Percentiles rank a stretch among this genome's conserved stretches.
phyloP scores from a whole-genome alignment of 805 yeast species.

The Cephaloascus albidus region DNA sequence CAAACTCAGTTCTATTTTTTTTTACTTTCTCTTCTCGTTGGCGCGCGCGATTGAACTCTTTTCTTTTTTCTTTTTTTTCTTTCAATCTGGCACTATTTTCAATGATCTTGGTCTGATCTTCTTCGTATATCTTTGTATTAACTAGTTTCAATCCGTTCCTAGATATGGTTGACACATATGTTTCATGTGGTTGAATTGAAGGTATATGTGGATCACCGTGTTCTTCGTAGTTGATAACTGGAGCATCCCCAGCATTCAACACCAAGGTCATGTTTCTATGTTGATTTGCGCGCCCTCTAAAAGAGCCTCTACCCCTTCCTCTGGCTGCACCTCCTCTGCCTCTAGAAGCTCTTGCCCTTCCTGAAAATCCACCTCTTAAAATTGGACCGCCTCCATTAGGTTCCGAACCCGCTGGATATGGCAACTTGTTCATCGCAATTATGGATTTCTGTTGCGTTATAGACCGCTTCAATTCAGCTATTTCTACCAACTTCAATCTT shows the following conservation, averaged over 20 bases:
- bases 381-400: not conserved
- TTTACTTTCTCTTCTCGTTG: constrained; percentile 4
- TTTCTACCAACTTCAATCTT: not conserved
- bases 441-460: not conserved
- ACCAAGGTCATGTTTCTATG: constrained; percentile 10
- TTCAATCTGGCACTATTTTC: not conserved
- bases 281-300: not conserved
- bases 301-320: constrained; percentile 1
- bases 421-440: constrained; percentile 1
- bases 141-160: constrained; percentile 14
- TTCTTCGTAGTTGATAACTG: not conserved
- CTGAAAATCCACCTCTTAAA: constrained; percentile 2
- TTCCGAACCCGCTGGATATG: not conserved
- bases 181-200: constrained; percentile 1
- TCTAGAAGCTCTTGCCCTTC: constrained; percentile 2
- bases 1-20: constrained; percentile 25
- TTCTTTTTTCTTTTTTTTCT: not conserved
- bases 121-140: constrained; percentile 8
- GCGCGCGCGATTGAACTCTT: not conserved
- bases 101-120: constrained; percentile 5
- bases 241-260: constrained; percentile 4
- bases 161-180: constrained; percentile 9
- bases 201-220: not conserved
- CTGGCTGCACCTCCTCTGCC: not conserved
- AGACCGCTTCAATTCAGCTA: not conserved